Conservation (phyloP, 805 yeast species). For the Blastobotrys chiropterorum region DNA sequence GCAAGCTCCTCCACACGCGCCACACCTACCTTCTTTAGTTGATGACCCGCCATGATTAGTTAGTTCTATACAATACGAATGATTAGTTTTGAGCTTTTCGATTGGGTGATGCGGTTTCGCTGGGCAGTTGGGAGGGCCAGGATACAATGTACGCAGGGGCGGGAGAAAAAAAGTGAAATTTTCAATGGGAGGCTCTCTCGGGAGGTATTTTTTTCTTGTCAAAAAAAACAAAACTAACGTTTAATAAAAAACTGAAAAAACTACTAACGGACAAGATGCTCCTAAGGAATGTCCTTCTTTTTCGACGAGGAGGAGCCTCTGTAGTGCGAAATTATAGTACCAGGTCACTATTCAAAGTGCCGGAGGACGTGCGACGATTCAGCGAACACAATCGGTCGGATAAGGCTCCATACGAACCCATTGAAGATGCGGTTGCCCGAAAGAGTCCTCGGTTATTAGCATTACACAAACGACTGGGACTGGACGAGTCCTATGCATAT, state of each 20-base stretch:
- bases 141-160: neutral
- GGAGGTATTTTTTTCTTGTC: neutral
- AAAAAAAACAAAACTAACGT: too few relatives aligned
- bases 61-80: neutral
- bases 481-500: conserved; percentile 51
- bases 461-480: conserved; percentile 65
- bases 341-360: conserved; percentile 11
- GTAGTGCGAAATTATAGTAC: neutral
- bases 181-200: neutral
- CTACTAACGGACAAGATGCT: neutral
- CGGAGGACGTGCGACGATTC: conserved; percentile 19
- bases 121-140: too few relatives aligned
- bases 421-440: conserved; percentile 47
- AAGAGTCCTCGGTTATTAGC: conserved; percentile 70
- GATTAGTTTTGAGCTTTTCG: neutral
- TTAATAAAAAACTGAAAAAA: too few relatives aligned
- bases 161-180: neutral
- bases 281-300: neutral
- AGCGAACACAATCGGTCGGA: conserved; percentile 30
- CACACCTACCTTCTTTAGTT: conserved; percentile 1
- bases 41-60: neutral
- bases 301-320: neutral
- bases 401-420: conserved; percentile 16
- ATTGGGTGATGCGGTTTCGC: too few relatives aligned
- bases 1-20: too few relatives aligned